Evolutionary conservation across 2,329 filamentous ascomycete genomes (phyloP).

Genomic region (Ascochyta pisi): DNA sequence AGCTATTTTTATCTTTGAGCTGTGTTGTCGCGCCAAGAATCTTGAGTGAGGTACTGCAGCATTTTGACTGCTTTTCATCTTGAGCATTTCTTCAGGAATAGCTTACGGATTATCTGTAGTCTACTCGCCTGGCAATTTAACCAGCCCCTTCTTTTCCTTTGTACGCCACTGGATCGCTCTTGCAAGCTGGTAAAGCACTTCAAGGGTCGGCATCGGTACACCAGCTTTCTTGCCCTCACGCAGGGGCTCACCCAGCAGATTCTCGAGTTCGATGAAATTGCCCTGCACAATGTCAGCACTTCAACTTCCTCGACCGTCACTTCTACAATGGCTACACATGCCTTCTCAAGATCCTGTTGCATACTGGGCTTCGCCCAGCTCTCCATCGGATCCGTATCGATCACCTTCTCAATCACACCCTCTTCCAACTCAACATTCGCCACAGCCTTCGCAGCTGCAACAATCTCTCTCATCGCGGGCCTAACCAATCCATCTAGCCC

Average conservation of each 20-base stretch:
- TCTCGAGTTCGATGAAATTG: conserved; percentile 64
- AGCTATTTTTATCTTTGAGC: background rate
- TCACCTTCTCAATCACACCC: conserved; percentile 54
- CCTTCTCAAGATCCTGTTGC: conserved; percentile 61
- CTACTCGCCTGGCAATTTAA: conserved; percentile 32
- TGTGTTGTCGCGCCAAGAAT: background rate
- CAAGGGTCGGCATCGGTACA: conserved; percentile 59
- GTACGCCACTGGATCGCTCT: conserved; percentile 58
- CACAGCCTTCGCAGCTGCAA: conserved; percentile 53
- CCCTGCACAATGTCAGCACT: conserved; percentile 43
- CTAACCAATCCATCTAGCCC: conserved; percentile 57
- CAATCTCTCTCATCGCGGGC: conserved; percentile 63
- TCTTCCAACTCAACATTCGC: conserved; percentile 53
- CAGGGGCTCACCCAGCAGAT: conserved; percentile 64
- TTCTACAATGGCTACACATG: conserved; percentile 14
- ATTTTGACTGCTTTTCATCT: background rate
- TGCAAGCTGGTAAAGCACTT: conserved; percentile 57
- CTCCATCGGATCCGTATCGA: conserved; percentile 59
- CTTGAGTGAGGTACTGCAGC: background rate
- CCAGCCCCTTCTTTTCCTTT: conserved; percentile 54
- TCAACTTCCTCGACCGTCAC: background rate
- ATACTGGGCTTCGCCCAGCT: conserved; percentile 62
- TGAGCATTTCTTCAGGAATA: background rate
- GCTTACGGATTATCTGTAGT: background rate
- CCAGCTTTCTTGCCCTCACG: conserved; percentile 58